Percentiles rank a stretch among this genome's conserved stretches.
Conservation (phyloP, 2,329 filamentous ascomycete species). For the Apiospora koreana region DNA sequence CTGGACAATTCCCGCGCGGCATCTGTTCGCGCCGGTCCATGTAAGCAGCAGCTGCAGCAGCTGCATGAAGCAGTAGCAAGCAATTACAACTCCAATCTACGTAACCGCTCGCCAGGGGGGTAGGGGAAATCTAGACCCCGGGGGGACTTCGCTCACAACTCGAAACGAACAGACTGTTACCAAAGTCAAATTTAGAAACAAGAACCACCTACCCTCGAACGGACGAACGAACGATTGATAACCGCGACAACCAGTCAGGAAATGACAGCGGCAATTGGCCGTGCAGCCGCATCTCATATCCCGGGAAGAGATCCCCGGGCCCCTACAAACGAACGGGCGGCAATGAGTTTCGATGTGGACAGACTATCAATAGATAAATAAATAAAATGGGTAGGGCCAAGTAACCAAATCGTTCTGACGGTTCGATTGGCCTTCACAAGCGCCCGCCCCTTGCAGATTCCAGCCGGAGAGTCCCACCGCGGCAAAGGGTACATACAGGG, state of each 20-base stretch:
- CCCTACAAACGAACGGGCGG: neutral
- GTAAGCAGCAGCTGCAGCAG: neutral
- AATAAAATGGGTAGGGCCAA: neutral
- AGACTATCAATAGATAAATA: neutral
- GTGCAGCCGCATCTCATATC: conserved; percentile 5
- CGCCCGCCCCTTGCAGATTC: conserved; percentile 8
- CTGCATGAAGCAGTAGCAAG: too few species aligned
- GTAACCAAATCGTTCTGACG: neutral
- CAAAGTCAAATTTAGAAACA: conserved; percentile 3
- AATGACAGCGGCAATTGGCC: conserved; percentile 9
- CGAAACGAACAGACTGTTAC: neutral
- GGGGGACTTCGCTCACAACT: neutral
- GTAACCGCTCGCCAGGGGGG: neutral
- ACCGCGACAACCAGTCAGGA: neutral
- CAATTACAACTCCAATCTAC: neutral
- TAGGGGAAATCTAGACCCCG: neutral
- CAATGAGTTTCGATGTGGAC: neutral
- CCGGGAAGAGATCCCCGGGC: neutral
- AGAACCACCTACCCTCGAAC: neutral
- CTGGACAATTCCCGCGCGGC: conserved; percentile 2
- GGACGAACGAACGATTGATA: neutral
- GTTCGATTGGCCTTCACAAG: neutral
- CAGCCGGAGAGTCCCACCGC: neutral
- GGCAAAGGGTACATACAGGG: neutral
- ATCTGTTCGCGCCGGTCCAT: neutral